phyloP scores from a whole-genome alignment of 2,329 filamentous ascomycete genomes.

The Aspergillus hiratsukae region DNA sequence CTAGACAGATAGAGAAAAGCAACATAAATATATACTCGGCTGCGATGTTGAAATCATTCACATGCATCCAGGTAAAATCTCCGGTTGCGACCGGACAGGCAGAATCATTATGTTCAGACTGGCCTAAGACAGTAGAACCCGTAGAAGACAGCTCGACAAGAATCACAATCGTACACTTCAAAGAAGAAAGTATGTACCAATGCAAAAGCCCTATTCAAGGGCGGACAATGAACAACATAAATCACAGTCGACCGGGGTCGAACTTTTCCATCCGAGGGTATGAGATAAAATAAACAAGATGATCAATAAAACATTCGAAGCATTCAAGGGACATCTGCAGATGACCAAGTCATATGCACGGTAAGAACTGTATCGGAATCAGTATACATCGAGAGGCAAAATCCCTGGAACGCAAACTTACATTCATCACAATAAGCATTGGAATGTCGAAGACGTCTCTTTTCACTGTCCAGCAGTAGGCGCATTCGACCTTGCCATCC shows the following conservation, averaged over 20 bases:
- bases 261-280: conserved; percentile 7
- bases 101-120: neutral
- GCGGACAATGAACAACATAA: neutral
- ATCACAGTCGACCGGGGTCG: neutral
- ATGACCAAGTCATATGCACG: conserved; percentile 38
- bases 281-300: conserved; percentile 1
- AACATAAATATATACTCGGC: neutral
- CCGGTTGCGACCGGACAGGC: neutral
- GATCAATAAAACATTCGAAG: conserved; percentile 2
- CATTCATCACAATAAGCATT: conserved; percentile 97
- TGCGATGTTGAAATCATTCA: neutral
- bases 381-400: conserved; percentile 2
- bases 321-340: neutral
- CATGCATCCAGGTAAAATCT: neutral
- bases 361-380: conserved; percentile 35
- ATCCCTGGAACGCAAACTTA: conserved; percentile 52
- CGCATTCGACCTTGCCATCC: conserved; percentile 90
- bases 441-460: conserved; percentile 97
- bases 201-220: neutral
- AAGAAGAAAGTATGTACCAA: neutral
- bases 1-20: neutral
- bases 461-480: conserved; percentile 96
- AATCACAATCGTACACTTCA: neutral
- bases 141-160: neutral
- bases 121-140: neutral